Percentiles rank a stretch among this genome's conserved stretches.
Conservation (phyloP, 306 rosid species). For the Quercus variabilis region DNA sequence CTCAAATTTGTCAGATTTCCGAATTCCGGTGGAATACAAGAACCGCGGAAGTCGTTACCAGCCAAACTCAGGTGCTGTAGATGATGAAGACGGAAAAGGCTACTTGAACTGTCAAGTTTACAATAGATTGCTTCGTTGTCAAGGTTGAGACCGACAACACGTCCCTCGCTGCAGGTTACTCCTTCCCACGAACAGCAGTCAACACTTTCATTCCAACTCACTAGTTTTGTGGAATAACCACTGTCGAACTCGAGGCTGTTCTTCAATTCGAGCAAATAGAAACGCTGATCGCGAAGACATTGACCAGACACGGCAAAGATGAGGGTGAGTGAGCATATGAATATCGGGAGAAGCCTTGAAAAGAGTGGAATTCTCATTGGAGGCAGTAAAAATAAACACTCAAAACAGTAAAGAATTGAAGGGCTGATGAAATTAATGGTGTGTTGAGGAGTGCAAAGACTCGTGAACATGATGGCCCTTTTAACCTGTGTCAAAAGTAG, state of each 20-base stretch:
- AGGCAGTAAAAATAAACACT: neutral
- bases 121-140: neutral
- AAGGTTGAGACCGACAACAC: neutral
- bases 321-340: neutral
- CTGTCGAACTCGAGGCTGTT: rapidly evolving
- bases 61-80: conserved; percentile 5
- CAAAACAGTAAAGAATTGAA: neutral
- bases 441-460: neutral
- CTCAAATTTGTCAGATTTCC: conserved; percentile 25
- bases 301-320: neutral
- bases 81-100: neutral
- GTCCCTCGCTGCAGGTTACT: conserved; percentile 19
- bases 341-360: conserved; percentile 15
- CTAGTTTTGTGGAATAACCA: neutral
- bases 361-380: conserved; percentile 28
- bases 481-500: neutral
- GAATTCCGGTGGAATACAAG: neutral
- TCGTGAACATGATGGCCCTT: neutral
- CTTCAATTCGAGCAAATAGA: conserved; percentile 21
- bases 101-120: neutral
- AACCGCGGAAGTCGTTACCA: neutral
- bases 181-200: conserved; percentile 38
- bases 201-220: conserved; percentile 12
- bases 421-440: neutral
- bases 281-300: conserved; percentile 19